Evolutionary conservation across 495 filamentous ascomycete species (phyloP), one percentile per base, ranked within the genome.

Genomic region (Usnea hakonensis): DNA sequence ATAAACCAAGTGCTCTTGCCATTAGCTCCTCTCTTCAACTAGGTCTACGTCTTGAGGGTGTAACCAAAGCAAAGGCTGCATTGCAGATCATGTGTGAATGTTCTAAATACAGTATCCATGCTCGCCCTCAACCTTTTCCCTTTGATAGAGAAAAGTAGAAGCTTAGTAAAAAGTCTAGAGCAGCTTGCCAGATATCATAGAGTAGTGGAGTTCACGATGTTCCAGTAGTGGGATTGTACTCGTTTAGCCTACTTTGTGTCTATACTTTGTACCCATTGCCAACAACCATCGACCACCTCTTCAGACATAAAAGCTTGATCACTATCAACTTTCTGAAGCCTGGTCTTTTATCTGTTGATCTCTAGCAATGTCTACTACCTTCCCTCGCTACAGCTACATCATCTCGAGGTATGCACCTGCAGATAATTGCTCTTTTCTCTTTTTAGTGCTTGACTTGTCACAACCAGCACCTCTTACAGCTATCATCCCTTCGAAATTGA

Each of bases 301-400:
- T 36, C 35, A 32, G 46, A 60, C 35, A 16, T 38, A 23, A 1
- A 3, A 60, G 16, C 28, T 37, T 35, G 43, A 48, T 32, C 44
- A 37, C 21, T 26, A 17, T 30, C 21, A 50, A 17, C 57, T 14
- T 14, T n/a, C 52, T 13, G 5, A 41, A 35, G 4, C 48, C 23
- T 43, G 54, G 55, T 37, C 32, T 13, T 62, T 54, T 4, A n/a
- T 4, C n/a, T 46, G 16, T 19, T 26, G 52, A 26, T 28, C 19
- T 36, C 13, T 35, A 43, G 36, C 10, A 21, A 38, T 65, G 64
- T 59, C 64, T 21, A 48, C 64, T 4, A 41, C 19, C 26, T 60
- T 59, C 26, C 43, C 58, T 5, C 53, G 58, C 41, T 62, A 61
- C 41, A 57, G 17, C 21, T 65, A 65, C 54, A 58, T 65, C 43